Evolutionary conservation across 371 early-diverging fungal genomes (phyloP).

Genomic region (Rhizopus stolonifer): DNA sequence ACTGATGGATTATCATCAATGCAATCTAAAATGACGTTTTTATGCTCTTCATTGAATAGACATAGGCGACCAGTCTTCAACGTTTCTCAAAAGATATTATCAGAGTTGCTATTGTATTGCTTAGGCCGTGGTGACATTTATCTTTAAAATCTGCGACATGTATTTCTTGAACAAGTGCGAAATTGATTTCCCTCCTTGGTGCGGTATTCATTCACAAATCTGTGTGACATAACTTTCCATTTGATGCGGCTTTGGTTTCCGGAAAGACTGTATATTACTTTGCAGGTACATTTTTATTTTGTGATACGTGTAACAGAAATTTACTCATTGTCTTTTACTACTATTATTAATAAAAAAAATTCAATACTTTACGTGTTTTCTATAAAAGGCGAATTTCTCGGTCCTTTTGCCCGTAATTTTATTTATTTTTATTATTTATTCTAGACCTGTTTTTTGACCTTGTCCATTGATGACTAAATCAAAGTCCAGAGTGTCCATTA

Average conservation of each 20-base stretch:
- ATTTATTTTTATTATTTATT: slow-evolving; percentile 16
- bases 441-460: slow-evolving; percentile 25
- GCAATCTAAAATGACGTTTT: slow-evolving; percentile 13
- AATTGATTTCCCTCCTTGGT: slow-evolving; percentile 12
- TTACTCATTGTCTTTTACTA: too few relatives aligned
- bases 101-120: slow-evolving; percentile 14
- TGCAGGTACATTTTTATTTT: too few relatives aligned
- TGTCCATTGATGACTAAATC: slow-evolving; percentile 23
- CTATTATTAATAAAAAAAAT: too few relatives aligned
- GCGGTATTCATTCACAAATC: slow-evolving; percentile 8
- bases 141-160: too few relatives aligned
- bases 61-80: slow-evolving; percentile 2
- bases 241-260: too few relatives aligned
- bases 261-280: too few relatives aligned
- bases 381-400: slow-evolving; percentile 6
- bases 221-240: too few relatives aligned
- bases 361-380: too few relatives aligned
- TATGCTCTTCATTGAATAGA: slow-evolving; percentile 9
- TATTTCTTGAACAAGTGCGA: slow-evolving; percentile 14
- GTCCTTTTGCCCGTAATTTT: too few relatives aligned
- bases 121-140: too few relatives aligned
- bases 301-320: too few relatives aligned
- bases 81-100: slow-evolving; percentile 16
- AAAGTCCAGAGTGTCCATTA: slow-evolving; percentile 20
- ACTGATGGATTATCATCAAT: too few relatives aligned